Conservation (phyloP, 805 yeast genomes). For the Vanderwaltozyma yarrowii region DNA sequence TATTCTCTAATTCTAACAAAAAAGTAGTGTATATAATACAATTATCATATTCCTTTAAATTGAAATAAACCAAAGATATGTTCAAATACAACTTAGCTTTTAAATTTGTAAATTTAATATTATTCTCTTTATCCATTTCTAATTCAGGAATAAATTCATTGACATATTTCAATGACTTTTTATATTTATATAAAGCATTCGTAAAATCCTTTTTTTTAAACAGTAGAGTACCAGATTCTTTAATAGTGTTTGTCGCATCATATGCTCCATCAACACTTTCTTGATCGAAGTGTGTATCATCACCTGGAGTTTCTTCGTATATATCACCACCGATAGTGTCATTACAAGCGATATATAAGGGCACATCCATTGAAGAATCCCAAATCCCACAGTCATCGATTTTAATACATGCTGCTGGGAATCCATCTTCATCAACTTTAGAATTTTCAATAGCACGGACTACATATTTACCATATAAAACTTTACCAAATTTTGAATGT, state of each 20-base stretch:
- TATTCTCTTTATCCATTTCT: constrained; percentile 47
- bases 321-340: constrained; percentile 55
- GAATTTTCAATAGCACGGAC: constrained; percentile 54
- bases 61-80: constrained; percentile 44
- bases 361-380: constrained; percentile 42
- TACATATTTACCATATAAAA: constrained; percentile 57
- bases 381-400: constrained; percentile 57
- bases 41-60: constrained; percentile 38
- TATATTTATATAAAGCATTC: constrained; percentile 53
- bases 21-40: constrained; percentile 46
- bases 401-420: constrained; percentile 33
- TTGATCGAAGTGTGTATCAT: constrained; percentile 48
- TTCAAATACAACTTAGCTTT: constrained; percentile 39
- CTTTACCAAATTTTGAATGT: constrained; percentile 70
- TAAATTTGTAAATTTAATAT: constrained; percentile 36
- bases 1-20: constrained; percentile 41
- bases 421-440: constrained; percentile 36
- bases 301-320: constrained; percentile 72
- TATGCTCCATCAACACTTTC: constrained; percentile 45
- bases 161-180: constrained; percentile 55
- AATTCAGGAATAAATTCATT: constrained; percentile 65
- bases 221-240: constrained; percentile 54
- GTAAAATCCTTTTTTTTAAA: constrained; percentile 42
- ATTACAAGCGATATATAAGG: constrained; percentile 54
- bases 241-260: constrained; percentile 44